These are phyloP conservation scores for Clitocybe nebularis DNA, from an alignment of 1,284 basidiomycete genomes.

Conservation along the genomic window DNA sequence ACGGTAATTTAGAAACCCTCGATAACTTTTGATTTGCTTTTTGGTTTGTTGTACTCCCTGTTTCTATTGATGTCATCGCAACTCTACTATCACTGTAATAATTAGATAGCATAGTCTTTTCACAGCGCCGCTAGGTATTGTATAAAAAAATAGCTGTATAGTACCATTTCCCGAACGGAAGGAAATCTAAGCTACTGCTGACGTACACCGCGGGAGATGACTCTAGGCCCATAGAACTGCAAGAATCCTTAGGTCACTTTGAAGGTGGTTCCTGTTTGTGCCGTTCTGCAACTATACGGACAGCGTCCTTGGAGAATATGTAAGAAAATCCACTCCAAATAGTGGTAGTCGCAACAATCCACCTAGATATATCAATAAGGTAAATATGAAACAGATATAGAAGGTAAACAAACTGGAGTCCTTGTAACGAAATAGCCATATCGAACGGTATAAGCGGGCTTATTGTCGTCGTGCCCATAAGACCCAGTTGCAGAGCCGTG, in stretches of 20 bases:
- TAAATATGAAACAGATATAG: conserved; percentile 1
- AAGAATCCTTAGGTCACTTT: conserved; percentile 4
- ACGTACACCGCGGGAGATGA: too few relatives aligned
- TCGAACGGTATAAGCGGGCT: conserved; percentile 75
- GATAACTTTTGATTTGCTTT: conserved; percentile 11
- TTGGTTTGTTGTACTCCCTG: conserved; percentile 19
- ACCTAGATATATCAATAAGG: conserved; percentile 43
- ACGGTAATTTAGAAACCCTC: conserved; percentile 16
- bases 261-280: conserved; percentile 24
- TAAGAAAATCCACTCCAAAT: conserved; percentile 92
- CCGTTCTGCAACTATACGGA: conserved; percentile 49
- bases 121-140: too few relatives aligned
- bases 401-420: conserved; percentile 33
- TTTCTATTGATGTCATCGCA: conserved; percentile 1
- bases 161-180: too few relatives aligned
- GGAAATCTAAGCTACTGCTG: too few relatives aligned
- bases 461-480: conserved; percentile 88
- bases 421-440: conserved; percentile 51
- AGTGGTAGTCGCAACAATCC: conserved; percentile 84
- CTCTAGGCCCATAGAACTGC: too few relatives aligned
- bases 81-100: too few relatives aligned
- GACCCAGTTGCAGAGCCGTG: conserved; percentile 85
- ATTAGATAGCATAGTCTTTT: too few relatives aligned
- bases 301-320: conserved; percentile 69
- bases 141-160: too few relatives aligned